Conservation (phyloP, 805 yeast genomes). For the Candida ipomoeae region DNA sequence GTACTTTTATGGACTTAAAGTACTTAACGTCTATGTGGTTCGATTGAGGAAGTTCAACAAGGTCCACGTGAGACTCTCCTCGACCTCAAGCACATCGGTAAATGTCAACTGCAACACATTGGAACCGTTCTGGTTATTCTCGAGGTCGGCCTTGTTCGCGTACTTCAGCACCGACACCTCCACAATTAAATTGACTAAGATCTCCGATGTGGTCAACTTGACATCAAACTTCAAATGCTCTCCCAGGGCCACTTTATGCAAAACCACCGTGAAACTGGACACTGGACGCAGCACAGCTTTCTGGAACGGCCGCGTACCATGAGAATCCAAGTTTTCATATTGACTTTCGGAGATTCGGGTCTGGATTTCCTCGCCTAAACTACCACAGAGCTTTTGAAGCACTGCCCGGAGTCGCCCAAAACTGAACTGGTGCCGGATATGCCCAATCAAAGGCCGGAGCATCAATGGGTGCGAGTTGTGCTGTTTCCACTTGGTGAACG, state of each 20-base stretch:
- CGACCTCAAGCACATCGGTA: slow-evolving; percentile 48
- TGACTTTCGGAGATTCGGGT: slow-evolving; percentile 14
- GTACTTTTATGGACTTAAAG: not conserved
- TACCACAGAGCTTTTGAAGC: slow-evolving; percentile 21
- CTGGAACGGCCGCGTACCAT: slow-evolving; percentile 30
- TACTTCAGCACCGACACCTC: slow-evolving; percentile 34
- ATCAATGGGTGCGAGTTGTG: slow-evolving; percentile 43
- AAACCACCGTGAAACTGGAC: slow-evolving; percentile 25
- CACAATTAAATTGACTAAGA: slow-evolving; percentile 37
- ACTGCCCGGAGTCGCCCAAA: slow-evolving; percentile 27
- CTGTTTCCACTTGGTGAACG: slow-evolving; percentile 43
- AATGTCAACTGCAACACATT: slow-evolving; percentile 45
- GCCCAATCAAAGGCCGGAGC: slow-evolving; percentile 55
- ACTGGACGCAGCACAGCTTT: slow-evolving; percentile 38
- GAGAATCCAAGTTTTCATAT: slow-evolving; percentile 23
- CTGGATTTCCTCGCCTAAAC: slow-evolving; percentile 8
- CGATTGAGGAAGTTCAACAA: slow-evolving; percentile 30
- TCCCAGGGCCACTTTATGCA: slow-evolving; percentile 17
- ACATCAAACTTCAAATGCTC: slow-evolving; percentile 24
- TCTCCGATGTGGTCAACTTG: slow-evolving; percentile 36
- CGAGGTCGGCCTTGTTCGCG: slow-evolving; percentile 21
- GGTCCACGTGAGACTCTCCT: slow-evolving; percentile 56
- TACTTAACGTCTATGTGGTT: not conserved
- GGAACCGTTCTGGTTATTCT: slow-evolving; percentile 28
- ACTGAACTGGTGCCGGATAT: slow-evolving; percentile 50